These are phyloP conservation scores for Vachellia collinsii DNA, from an alignment of 306 rosid genomes.

Conservation along the genomic window DNA sequence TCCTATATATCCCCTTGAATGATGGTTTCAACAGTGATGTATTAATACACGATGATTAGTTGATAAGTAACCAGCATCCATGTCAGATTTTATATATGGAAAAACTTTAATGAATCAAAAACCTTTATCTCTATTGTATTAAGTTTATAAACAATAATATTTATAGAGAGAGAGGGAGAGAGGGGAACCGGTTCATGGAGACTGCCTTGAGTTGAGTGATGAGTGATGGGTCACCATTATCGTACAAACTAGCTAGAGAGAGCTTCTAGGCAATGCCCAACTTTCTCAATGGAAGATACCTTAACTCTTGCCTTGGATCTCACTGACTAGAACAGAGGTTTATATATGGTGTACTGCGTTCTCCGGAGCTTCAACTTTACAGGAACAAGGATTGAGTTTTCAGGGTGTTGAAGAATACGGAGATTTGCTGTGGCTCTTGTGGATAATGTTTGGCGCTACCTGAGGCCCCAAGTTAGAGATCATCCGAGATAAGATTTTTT, in stretches of 20 bases:
- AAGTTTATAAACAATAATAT: too few relatives aligned
- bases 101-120: too few relatives aligned
- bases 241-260: not conserved
- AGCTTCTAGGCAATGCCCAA: not conserved
- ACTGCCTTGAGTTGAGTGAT: not conserved
- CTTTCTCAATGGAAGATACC: not conserved
- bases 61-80: too few relatives aligned
- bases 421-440: not conserved
- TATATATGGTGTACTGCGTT: not conserved
- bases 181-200: slow-evolving; percentile 22
- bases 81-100: too few relatives aligned
- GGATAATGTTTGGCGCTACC: not conserved
- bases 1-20: too few relatives aligned
- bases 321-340: not conserved
- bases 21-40: too few relatives aligned
- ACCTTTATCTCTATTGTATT: too few relatives aligned
- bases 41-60: too few relatives aligned
- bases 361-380: not conserved
- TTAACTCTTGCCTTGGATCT: not conserved
- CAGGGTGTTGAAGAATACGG: not conserved
- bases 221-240: too few relatives aligned
- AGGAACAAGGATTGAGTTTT: not conserved
- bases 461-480: not conserved
- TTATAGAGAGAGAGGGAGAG: not conserved
- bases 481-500: not conserved